Evolutionary conservation across 2,329 filamentous ascomycete genomes (phyloP), one percentile per base, ranked within the genome.

Genomic region (Scedosporium aurantiacum): DNA sequence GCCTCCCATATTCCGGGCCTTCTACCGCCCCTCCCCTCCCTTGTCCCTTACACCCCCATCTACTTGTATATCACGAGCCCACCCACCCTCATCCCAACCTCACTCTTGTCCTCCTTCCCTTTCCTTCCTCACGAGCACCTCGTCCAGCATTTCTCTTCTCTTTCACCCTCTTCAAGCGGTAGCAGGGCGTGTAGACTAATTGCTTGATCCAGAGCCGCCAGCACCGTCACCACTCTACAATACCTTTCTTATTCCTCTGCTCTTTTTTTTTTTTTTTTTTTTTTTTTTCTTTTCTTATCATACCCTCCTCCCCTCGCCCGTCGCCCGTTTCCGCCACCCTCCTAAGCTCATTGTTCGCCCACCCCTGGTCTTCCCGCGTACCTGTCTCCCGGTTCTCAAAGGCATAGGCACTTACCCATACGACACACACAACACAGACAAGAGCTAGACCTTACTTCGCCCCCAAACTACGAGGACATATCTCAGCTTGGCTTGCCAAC

Each of bases 141-240:
- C 79, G 78, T 83, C 79, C 76, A 74, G n/a, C n/a, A 74, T 77
- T 70, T 41, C 50, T 40, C 58, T 80, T 81, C 77, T 78, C 78
- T 81, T 81, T 78, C 7, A 80, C 78, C 74, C 66, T 67, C 77
- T 73, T 78, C 77, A 78, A 76, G 75, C 76, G 78, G 79, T 76
- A 78, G 77, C 78, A 79, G 68, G 82, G 82, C 78, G 84, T 82
- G 79, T 78, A 79, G 79, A 79, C 78, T 80, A 80, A 78, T 79
- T 76, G 78, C 79, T 77, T 71, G 73, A 76, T 70, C 74, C 79
- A 76, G 78, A 81, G 80, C 76, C 78, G 77, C 79, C 77, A 75
- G 73, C 74, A 76, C 76, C 58, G 58, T 60, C 28, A 47, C 21
- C 21, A 60, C 75, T 75, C 70, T 69, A 70, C 70, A 72, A 74